Base-by-base conservation (phyloP, 148 eudicot species). In the Chenopodium suecicum region DNA sequence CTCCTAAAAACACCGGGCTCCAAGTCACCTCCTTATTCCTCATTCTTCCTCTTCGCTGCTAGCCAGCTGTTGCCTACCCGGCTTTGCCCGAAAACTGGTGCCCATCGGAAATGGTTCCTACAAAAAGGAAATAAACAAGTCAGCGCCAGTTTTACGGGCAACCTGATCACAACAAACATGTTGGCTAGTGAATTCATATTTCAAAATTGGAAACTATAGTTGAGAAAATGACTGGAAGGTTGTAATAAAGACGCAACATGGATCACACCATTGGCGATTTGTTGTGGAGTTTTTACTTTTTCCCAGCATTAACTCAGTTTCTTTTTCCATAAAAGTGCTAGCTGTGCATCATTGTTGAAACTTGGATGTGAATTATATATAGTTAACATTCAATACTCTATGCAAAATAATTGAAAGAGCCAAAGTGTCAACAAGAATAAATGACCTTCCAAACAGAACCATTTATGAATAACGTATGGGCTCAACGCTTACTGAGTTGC, bases 51-150 rank as follows among this genome's bases (percentile, higher is more conserved):
- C 86, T 70, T 84, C 86, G n/a, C 80, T 78, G 56, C 86, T 74
- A 25, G 66, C 52, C 25, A 62, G 78, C 44, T 77, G 86, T 27
- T 81, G 77, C 83, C 86, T 81, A 65, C 87, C 89, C 68, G 88
- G 78, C 73, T 88, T 92, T 29, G 82, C 44, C 62, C 91, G 89
- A 54, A 86, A 83, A 81, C 78, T 87, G 74, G 80, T 83, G 20
- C 91, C 87, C 74, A 84, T 82, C 1, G 96, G 94, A 83, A 92
- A 92, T 63, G 94, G 94, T 85, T 92, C 97, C 97, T 92, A 37
- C 76, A 80, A 56, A 60, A 74, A 63, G 31, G 17, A 68, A 25
- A 34, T 16, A 37, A 44, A 4, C 12, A 76, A 17, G 32, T 78
- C 37, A 48, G 73, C 23, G 9, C 64, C 1, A 64, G 1, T 70